Evolutionary conservation across 2,329 filamentous ascomycete species (phyloP), one percentile per base, ranked within the genome.

Genomic region (Xylariaceae sp.): DNA sequence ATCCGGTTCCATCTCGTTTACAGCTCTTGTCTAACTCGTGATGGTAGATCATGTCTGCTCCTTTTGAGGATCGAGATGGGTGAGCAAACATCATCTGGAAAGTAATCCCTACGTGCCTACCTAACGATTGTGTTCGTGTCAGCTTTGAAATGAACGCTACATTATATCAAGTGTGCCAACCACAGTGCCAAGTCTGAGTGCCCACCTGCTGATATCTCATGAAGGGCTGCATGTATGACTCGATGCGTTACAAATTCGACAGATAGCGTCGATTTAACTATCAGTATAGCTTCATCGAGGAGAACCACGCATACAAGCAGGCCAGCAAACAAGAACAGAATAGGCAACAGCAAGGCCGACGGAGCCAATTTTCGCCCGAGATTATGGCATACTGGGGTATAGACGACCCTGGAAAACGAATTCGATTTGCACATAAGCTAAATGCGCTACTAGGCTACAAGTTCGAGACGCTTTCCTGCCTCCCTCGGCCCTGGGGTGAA

Each of bases 81-180:
- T 90, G 72, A 56, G 75, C 70, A 5, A 10, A 17, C 35, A 39
- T 36, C 40, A 18, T 41, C 14, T 38, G 15, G 36, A 1, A 10
- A 31, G 6, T 14, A 49, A 33, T 30, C 30, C 17, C 31, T 39
- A 27, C n/a, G 6, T 22, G 18, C 14, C 33, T 52, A 5, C 14
- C 33, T 52, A 5, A 54, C 48, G 3, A 9, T 39, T 15, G 9
- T 41, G 27, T 27, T 31, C 17, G 33, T 33, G 22, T 30, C 48
- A 90, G 88, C 44, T 97, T 96, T 62, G 88, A 95, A 67, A 96
- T 99, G 90, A 96, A 96, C 66, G 92, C 90, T 43, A 96, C 92
- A 2, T 76, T 85, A 44, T 94, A 90, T 64, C 87, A 97, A 75
- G 91, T 94, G 71, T 68, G 81, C 59, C 19, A 47, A n/a, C 44